phyloP scores from a whole-genome alignment of 2,329 filamentous ascomycete species.

The Pestalotiopsis sp. region DNA sequence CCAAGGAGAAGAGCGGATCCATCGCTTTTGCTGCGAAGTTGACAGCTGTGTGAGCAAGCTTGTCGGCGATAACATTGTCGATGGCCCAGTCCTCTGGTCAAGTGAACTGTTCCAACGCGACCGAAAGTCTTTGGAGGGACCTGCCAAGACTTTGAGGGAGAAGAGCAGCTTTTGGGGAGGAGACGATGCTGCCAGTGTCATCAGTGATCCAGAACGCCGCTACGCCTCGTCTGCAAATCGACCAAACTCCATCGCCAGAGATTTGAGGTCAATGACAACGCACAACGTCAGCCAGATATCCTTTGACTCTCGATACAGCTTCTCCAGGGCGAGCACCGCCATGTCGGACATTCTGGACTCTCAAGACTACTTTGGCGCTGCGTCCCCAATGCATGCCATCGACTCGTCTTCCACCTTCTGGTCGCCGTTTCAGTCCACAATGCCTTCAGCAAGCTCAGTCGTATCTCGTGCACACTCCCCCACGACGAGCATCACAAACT shows the following conservation, averaged over 20 bases:
- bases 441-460: slow-evolving; percentile 64
- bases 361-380: slow-evolving; percentile 69
- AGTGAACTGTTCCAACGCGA: slow-evolving; percentile 86
- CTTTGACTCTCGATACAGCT: slow-evolving; percentile 67
- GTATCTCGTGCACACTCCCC: slow-evolving; percentile 62
- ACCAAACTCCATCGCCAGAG: slow-evolving; percentile 55
- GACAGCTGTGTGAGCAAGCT: slow-evolving; percentile 84
- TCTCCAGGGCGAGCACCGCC: slow-evolving; percentile 56
- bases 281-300: slow-evolving; percentile 71
- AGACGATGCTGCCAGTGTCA: slow-evolving; percentile 55
- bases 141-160: slow-evolving; percentile 39
- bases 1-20: slow-evolving; percentile 90
- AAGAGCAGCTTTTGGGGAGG: slow-evolving; percentile 45
- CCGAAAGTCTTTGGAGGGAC: slow-evolving; percentile 59
- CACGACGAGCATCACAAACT: slow-evolving; percentile 61
- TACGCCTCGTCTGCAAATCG: slow-evolving; percentile 44
- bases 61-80: slow-evolving; percentile 79
- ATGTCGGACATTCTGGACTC: slow-evolving; percentile 69
- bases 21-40: slow-evolving; percentile 89
- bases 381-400: slow-evolving; percentile 69
- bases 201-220: slow-evolving; percentile 57
- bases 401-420: slow-evolving; percentile 83
- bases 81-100: slow-evolving; percentile 88
- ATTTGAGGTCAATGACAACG: slow-evolving; percentile 58
- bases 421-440: slow-evolving; percentile 78